phyloP scores from a whole-genome alignment of 176 grass and related monocot species.

The Aegilops bicornis region DNA sequence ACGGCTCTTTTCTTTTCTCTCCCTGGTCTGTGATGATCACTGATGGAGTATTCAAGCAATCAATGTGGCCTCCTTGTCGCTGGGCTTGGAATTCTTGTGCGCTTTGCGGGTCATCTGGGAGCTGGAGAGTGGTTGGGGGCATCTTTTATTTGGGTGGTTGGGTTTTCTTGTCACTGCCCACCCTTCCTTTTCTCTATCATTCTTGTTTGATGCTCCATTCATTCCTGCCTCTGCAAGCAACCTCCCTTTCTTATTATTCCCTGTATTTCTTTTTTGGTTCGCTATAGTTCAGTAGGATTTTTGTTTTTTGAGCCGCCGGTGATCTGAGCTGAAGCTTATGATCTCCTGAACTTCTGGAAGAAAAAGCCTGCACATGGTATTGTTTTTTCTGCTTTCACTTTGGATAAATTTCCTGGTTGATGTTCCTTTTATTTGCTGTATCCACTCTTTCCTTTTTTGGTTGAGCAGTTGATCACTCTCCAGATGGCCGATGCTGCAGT shows the following conservation, averaged over 20 bases:
- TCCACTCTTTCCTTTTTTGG: not conserved
- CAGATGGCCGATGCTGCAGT: not conserved
- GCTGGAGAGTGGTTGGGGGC: conserved; percentile 41
- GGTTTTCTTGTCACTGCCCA: conserved; percentile 48
- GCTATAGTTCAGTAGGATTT: not conserved
- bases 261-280: not conserved
- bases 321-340: not conserved
- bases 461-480: not conserved
- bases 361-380: not conserved
- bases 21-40: conserved; percentile 16
- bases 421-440: too few relatives aligned
- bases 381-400: conserved; percentile 8
- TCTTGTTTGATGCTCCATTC: conserved; percentile 27
- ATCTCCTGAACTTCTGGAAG: not conserved
- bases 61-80: conserved; percentile 33
- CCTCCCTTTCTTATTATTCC: not conserved
- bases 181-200: conserved; percentile 27
- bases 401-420: not conserved
- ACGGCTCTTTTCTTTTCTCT: not conserved
- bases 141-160: conserved; percentile 50
- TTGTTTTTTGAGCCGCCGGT: conserved; percentile 4
- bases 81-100: conserved; percentile 28
- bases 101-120: conserved; percentile 22
- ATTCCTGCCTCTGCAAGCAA: conserved; percentile 41
- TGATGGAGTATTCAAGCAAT: conserved; percentile 6